Percentiles rank a stretch among this genome's conserved stretches.
These are phyloP conservation scores for Zymoseptoria tritici DNA, from an alignment of 2,329 filamentous ascomycete genomes.

Conservation along the genomic window DNA sequence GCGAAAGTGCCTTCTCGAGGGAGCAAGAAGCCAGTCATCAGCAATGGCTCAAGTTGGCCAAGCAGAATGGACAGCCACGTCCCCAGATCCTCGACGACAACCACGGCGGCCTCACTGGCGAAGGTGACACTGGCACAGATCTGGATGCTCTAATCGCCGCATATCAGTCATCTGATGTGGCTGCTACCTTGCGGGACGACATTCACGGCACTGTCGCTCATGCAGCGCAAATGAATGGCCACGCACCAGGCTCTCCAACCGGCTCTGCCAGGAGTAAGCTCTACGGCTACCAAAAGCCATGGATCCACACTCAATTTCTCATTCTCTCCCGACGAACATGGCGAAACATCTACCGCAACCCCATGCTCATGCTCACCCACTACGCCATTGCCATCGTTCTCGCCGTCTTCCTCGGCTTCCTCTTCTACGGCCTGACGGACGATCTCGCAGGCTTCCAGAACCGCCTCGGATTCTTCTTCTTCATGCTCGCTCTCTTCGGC, in stretches of 20 bases:
- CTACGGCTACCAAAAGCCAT: constrained; percentile 73
- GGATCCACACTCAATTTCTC: constrained; percentile 72
- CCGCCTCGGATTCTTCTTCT: constrained; percentile 93
- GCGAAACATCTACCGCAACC: constrained; percentile 95
- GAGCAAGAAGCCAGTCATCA: constrained; percentile 40
- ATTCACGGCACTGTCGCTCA: constrained; percentile 61
- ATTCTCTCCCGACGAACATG: constrained; percentile 89
- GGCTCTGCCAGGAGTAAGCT: constrained; percentile 47
- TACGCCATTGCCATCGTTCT: constrained; percentile 95
- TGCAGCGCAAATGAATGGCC: constrained; percentile 61
- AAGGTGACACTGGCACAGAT: constrained; percentile 59
- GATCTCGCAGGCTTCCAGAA: constrained; percentile 98
- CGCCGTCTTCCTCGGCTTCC: constrained; percentile 85
- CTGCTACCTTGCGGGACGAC: constrained; percentile 65
- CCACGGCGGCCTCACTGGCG: constrained; percentile 28
- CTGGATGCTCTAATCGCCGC: constrained; percentile 72
- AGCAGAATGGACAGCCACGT: constrained; percentile 40
- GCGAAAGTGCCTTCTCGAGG: constrained; percentile 34
- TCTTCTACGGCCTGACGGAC: constrained; percentile 93
- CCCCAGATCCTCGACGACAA: constrained; percentile 48
- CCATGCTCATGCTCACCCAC: constrained; percentile 96
- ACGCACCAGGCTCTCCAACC: constrained; percentile 42
- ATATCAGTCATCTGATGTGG: constrained; percentile 72
- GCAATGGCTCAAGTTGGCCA: constrained; percentile 56
- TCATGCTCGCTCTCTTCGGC: constrained; percentile 87